A percentile compares a stretch with the other conserved stretches of the same genome.
Conservation (phyloP, 371 early-diverging fungal genomes). For the Zopfochytrium polystomum region DNA sequence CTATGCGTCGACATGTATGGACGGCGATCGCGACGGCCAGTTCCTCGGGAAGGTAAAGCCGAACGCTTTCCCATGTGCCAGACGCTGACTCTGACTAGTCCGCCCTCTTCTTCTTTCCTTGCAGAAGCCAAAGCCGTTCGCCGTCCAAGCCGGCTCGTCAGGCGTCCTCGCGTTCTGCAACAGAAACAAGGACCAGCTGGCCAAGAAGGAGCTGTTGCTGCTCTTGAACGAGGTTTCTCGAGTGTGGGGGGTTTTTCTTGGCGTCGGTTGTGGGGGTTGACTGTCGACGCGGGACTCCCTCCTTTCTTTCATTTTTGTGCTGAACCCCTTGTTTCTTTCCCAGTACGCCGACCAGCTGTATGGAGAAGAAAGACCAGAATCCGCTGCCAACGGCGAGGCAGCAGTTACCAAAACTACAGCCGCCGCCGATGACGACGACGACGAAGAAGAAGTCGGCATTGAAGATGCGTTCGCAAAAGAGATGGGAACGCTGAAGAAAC, state of each 20-base stretch:
- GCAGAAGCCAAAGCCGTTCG: constrained; percentile 31
- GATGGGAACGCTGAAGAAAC: constrained; percentile 56
- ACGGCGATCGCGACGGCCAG: no score
- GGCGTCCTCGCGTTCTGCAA: constrained; percentile 65
- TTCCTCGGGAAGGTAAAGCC: no score
- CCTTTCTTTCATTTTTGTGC: background rate
- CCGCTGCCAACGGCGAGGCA: background rate
- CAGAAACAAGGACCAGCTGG: constrained; percentile 55
- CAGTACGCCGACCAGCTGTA: constrained; percentile 58
- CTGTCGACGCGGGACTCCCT: background rate
- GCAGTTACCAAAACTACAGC: background rate
- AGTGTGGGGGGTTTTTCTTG: background rate
- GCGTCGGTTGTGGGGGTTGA: background rate
- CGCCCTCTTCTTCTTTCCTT: no score
- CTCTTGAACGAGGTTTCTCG: constrained; percentile 55
- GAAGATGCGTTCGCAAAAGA: constrained; percentile 69
- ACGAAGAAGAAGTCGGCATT: constrained; percentile 50
- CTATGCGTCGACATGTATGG: no score
- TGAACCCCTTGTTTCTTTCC: background rate
- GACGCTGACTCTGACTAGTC: no score
- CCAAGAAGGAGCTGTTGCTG: constrained; percentile 57
- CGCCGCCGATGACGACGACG: constrained; percentile 22
- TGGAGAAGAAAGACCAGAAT: constrained; percentile 28
- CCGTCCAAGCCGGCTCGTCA: constrained; percentile 58
- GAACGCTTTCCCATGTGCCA: no score